Evolutionary conservation across 345 rosid genomes (phyloP).

Genomic region (Acer campestre): DNA sequence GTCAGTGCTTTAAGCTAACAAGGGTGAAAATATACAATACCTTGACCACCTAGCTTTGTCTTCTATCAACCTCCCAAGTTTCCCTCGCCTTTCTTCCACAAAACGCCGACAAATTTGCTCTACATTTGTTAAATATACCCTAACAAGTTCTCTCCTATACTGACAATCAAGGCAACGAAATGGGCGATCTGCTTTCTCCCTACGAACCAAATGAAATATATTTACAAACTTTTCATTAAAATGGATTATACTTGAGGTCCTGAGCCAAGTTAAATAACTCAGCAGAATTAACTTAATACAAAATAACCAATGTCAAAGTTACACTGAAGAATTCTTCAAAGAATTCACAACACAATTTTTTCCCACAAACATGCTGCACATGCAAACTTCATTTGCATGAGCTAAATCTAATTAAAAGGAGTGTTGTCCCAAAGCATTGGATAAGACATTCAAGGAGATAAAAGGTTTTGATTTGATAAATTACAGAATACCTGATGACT

Average conservation of each 20-base stretch:
- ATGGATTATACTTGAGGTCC: background rate
- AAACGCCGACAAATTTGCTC: conserved; percentile 84
- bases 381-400: background rate
- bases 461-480: background rate
- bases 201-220: conserved; percentile 34
- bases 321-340: background rate
- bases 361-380: background rate
- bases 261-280: background rate
- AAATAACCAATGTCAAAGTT: background rate
- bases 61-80: conserved; percentile 68
- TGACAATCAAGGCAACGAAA: conserved; percentile 87
- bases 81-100: conserved; percentile 80
- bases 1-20: background rate
- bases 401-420: background rate
- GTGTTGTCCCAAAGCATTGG: background rate
- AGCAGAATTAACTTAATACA: background rate
- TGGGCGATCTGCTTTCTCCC: conserved; percentile 90
- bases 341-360: background rate
- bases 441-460: conserved; percentile 7
- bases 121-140: conserved; percentile 86
- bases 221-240: background rate
- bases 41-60: conserved; percentile 90
- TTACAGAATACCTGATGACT: conserved; percentile 70
- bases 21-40: conserved; percentile 35
- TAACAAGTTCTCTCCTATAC: conserved; percentile 91